Base-by-base conservation (phyloP, 306 rosid genomes). In the Medicago lupulina region DNA sequence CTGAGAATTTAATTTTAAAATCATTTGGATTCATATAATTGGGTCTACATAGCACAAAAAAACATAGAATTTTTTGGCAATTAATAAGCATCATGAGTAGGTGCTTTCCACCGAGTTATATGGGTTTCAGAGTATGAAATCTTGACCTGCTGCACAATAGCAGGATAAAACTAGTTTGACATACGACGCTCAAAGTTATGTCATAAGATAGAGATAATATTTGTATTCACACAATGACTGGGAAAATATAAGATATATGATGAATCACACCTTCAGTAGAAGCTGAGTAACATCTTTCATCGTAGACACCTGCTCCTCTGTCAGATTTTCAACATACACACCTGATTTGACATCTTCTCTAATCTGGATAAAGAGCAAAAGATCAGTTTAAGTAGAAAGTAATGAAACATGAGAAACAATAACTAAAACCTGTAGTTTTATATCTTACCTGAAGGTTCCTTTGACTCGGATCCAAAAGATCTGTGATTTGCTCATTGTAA, bases 311-410 rank as follows among this genome's bases (percentile, higher is more conserved):
- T 82, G 85, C 85, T 96, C 87, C 87, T 90, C 99, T 4, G 91
- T 92, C 39, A 96, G 97, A 82, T 88, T 96, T 81, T 96, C 99
- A 43, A 96, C 98, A 88, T 96, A 96, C 18, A 96, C 94, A 73
- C 99, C 99, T 83, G 98, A 90, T 86, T 92, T 96, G 75, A 96
- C 99, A 83, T 92, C 99, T 89, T 96, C 99, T 83, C 99, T 85
- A 53, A 96, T 88, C 98, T 96, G 94, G 64, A 71, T 73, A 67
- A 83, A 38, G 16, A 79, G 67, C 69, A 71, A 51, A 75, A 83
- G 14, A 73, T 54, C 73, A 68, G 38, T 75, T 65, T 51, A 23
- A 34, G 47, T 13, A 61, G 51, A 74, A 72, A 36, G 28, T 67
- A 19, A 64, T 8, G 21, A 82, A 69, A 67, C 55, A 60, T 54